These are phyloP conservation scores for Zelonia costaricensis DNA, from an alignment of 208 protist species.

Conservation along the genomic window DNA sequence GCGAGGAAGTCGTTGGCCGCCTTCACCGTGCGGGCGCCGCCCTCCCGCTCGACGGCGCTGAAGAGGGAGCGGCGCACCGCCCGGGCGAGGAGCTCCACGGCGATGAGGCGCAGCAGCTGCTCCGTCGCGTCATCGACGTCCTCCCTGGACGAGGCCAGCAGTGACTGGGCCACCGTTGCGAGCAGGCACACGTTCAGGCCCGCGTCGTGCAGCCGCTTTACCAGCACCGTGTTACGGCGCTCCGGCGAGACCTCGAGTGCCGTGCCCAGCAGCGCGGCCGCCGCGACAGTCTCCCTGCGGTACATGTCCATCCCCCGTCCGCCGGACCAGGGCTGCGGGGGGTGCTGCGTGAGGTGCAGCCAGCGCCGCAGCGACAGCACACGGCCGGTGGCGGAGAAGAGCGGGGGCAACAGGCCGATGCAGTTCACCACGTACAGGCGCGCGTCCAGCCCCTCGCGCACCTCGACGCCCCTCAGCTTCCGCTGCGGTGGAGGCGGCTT, in stretches of 20 bases:
- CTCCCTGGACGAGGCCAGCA: constrained; percentile 31
- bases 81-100: constrained; percentile 50
- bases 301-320: constrained; percentile 22
- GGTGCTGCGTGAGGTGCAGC: constrained; percentile 36
- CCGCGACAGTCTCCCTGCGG: constrained; percentile 6
- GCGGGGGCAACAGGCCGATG: constrained; percentile 44
- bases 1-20: constrained; percentile 38
- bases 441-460: constrained; percentile 53
- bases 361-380: constrained; percentile 44
- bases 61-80: constrained; percentile 42
- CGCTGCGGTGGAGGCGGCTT: constrained; percentile 1
- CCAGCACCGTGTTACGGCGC: constrained; percentile 31
- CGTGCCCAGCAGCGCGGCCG: constrained; percentile 23
- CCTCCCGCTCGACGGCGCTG: constrained; percentile 27
- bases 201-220: constrained; percentile 39
- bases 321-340: constrained; percentile 12
- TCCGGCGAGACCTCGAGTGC: constrained; percentile 26
- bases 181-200: constrained; percentile 50
- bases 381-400: constrained; percentile 11
- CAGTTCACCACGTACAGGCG: constrained; percentile 51
- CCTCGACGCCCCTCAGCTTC: constrained; percentile 40
- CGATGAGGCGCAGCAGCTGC: constrained; percentile 31
- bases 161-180: constrained; percentile 29
- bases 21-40: constrained; percentile 10
- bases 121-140: constrained; percentile 32